Evolutionary conservation across 192 early-diverging fungal genomes (phyloP).

Genomic region (Backusella liffmaniae): DNA sequence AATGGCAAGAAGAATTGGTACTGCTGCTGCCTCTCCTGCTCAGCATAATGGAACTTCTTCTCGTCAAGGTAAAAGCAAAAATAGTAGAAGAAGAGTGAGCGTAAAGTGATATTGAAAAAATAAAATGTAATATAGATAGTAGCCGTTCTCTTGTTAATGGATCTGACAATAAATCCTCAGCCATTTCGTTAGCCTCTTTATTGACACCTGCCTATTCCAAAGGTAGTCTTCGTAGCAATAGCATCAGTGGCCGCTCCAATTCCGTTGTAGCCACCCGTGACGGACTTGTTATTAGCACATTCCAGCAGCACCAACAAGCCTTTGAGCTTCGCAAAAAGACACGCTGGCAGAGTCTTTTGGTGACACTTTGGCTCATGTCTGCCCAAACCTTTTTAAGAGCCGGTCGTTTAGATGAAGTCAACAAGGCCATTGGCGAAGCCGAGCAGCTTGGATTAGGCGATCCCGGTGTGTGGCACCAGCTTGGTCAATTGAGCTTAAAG

Average conservation of each 20-base stretch:
- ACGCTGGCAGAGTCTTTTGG: conserved; percentile 12
- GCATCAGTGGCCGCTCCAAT: neutral
- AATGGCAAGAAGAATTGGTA: conserved; percentile 11
- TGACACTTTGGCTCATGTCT: conserved; percentile 13
- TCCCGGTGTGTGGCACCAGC: conserved; percentile 36
- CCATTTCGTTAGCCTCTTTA: conserved; percentile 12
- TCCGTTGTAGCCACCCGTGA: neutral
- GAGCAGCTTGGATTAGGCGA: conserved; percentile 8
- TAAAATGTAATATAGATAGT: neutral
- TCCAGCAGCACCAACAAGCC: conserved; percentile 7
- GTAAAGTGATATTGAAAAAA: neutral
- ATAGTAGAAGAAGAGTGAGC: neutral
- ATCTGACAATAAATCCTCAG: neutral
- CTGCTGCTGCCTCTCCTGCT: neutral
- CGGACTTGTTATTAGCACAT: conserved; percentile 5
- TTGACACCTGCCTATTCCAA: conserved; percentile 15
- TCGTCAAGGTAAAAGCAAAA: neutral
- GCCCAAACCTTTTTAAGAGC: conserved; percentile 1
- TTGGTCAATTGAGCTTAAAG: conserved; percentile 31
- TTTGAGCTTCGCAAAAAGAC: conserved; percentile 12
- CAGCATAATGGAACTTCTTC: conserved; percentile 1
- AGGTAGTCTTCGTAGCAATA: conserved; percentile 14
- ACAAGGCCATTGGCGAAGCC: conserved; percentile 8
- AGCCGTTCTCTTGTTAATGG: conserved; percentile 3
- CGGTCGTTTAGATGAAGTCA: conserved; percentile 8